These are phyloP conservation scores for Lignosus rhinocerotis DNA, from an alignment of 1,284 basidiomycete species.

Conservation along the genomic window DNA sequence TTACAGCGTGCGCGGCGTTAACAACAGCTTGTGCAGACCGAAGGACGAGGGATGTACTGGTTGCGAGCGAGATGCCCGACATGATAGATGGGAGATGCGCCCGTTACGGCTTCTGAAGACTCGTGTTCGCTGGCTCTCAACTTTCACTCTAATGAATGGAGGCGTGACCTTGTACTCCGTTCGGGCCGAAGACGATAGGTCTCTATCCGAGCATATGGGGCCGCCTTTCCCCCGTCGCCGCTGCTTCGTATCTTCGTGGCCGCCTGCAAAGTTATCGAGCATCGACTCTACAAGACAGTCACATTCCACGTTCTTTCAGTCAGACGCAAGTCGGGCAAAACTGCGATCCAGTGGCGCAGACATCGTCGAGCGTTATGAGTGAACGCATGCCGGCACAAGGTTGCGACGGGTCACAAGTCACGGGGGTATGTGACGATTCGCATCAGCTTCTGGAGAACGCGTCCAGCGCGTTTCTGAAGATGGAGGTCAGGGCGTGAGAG, in stretches of 20 bases:
- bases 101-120: constrained; percentile 6
- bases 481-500: constrained; percentile 2
- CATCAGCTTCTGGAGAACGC: constrained; percentile 24
- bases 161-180: constrained; percentile 3
- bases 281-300: not conserved
- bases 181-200: constrained; percentile 1
- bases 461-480: constrained; percentile 16
- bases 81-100: constrained; percentile 1
- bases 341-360: not conserved
- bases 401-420: constrained; percentile 13
- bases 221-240: constrained; percentile 1
- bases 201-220: not conserved
- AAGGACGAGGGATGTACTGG: not conserved
- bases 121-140: not conserved
- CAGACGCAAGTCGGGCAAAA: not conserved
- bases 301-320: too few species aligned
- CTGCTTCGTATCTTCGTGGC: not conserved
- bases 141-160: too few species aligned
- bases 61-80: constrained; percentile 9
- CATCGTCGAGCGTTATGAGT: not conserved
- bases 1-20: too few species aligned
- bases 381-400: constrained; percentile 10
- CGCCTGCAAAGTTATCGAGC: not conserved
- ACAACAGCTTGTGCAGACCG: not conserved
- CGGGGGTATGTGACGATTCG: constrained; percentile 8